Percentiles rank a stretch among this genome's conserved stretches.
Conservation (phyloP, 1,284 basidiomycete species). For the Cystobasidium slooffiae region DNA sequence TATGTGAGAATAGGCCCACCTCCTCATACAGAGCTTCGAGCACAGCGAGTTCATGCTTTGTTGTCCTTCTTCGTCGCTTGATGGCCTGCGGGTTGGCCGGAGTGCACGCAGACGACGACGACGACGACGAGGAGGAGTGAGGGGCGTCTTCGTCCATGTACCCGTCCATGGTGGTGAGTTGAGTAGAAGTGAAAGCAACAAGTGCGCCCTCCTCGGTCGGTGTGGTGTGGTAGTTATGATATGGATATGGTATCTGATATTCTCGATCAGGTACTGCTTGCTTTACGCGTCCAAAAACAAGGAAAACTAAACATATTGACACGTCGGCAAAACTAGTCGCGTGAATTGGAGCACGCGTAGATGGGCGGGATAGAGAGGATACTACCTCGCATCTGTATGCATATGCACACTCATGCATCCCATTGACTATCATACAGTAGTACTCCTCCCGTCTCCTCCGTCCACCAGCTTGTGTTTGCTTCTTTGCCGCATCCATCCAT, state of each 20-base stretch:
- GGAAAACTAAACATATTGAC: neutral
- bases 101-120: slow-evolving; percentile 6
- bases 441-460: too few species aligned
- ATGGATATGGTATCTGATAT: neutral
- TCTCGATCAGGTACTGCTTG: slow-evolving; percentile 11
- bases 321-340: neutral
- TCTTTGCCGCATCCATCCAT: too few species aligned
- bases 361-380: too few species aligned
- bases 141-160: neutral
- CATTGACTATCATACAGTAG: too few species aligned
- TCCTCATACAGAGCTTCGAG: slow-evolving; percentile 31
- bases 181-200: neutral
- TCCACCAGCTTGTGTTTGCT: too few species aligned
- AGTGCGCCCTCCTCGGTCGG: neutral
- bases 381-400: too few species aligned
- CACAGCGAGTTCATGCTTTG: slow-evolving; percentile 36
- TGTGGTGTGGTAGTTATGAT: too few species aligned
- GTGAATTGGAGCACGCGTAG: neutral
- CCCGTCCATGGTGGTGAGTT: neutral
- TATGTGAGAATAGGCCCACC: neutral
- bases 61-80: slow-evolving; percentile 36
- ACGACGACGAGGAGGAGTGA: neutral
- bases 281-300: neutral
- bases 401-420: too few species aligned
- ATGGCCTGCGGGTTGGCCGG: slow-evolving; percentile 10